phyloP scores from a whole-genome alignment of 352 stramenopile genomes.

The Globisporangium alternatum region DNA sequence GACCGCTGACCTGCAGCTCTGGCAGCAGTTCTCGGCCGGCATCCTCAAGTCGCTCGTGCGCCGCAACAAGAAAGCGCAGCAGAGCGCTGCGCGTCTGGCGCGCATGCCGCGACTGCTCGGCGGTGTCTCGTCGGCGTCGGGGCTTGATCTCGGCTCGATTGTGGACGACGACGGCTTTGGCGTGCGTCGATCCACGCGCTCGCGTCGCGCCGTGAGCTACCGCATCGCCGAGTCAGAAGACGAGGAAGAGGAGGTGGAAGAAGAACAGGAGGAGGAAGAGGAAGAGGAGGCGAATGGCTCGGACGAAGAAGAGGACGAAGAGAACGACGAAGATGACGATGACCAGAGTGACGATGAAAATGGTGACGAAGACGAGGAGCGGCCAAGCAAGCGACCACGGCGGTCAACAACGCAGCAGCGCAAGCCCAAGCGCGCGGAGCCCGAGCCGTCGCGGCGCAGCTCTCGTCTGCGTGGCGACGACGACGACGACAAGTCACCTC shows the following conservation, averaged over 20 bases:
- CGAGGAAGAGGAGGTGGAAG: slow-evolving; percentile 29
- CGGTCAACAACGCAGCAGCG: neutral
- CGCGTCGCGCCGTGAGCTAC: slow-evolving; percentile 50
- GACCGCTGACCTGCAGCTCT: slow-evolving; percentile 52
- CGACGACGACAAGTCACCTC: slow-evolving; percentile 3
- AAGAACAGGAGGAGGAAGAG: slow-evolving; percentile 17
- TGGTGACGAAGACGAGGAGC: slow-evolving; percentile 5
- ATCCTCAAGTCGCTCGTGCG: slow-evolving; percentile 50
- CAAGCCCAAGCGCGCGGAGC: neutral
- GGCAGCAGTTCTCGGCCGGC: slow-evolving; percentile 36
- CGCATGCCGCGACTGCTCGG: slow-evolving; percentile 43
- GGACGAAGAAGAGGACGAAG: slow-evolving; percentile 15
- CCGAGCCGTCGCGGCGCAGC: slow-evolving; percentile 13
- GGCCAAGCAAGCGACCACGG: slow-evolving; percentile 5
- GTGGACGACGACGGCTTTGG: slow-evolving; percentile 27
- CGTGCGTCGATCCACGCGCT: slow-evolving; percentile 39
- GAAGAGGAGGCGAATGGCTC: slow-evolving; percentile 11
- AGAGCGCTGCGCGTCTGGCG: slow-evolving; percentile 37
- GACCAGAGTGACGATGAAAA: slow-evolving; percentile 7
- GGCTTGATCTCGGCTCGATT: slow-evolving; percentile 26
- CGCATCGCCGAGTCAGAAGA: slow-evolving; percentile 35
- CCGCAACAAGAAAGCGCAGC: slow-evolving; percentile 43
- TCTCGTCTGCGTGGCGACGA: slow-evolving; percentile 7
- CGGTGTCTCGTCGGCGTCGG: slow-evolving; percentile 7
- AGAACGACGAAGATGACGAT: slow-evolving; percentile 22